These are phyloP conservation scores for Chlamydomonas eustigma DNA, from an alignment of 139 green algal genomes.

Conservation along the genomic window DNA sequence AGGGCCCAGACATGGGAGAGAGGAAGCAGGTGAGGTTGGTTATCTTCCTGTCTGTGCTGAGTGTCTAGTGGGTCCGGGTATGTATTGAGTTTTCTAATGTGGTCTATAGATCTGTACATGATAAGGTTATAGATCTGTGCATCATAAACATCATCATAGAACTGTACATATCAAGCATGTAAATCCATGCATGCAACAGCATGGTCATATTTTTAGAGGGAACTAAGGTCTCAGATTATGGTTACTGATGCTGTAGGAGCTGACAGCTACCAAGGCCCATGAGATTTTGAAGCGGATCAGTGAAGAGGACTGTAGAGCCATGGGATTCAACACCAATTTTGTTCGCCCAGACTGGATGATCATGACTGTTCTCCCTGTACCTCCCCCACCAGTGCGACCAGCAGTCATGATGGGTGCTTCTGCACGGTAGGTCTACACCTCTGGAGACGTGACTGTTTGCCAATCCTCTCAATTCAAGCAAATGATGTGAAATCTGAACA, in stretches of 20 bases:
- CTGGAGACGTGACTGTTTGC: neutral
- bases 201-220: too few species aligned
- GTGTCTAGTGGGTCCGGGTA: too few species aligned
- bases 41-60: too few species aligned
- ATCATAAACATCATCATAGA: too few species aligned
- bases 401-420: constrained; percentile 90
- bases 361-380: constrained; percentile 88
- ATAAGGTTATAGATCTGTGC: too few species aligned
- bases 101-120: too few species aligned
- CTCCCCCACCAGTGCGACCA: constrained; percentile 80
- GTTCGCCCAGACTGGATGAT: constrained; percentile 94
- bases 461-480: neutral
- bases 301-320: constrained; percentile 82
- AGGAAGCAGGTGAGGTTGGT: constrained; percentile 53
- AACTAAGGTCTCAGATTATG: too few species aligned
- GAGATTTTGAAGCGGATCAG: constrained; percentile 88
- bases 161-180: too few species aligned
- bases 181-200: too few species aligned
- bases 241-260: constrained; percentile 78
- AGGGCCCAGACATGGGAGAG: constrained; percentile 56
- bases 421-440: constrained; percentile 31
- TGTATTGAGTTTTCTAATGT: too few species aligned
- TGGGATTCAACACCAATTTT: constrained; percentile 85
- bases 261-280: constrained; percentile 74
- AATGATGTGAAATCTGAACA: too few species aligned